These are phyloP conservation scores for Fusarium sp. DNA, from an alignment of 2,329 filamentous ascomycete species.

Conservation along the genomic window DNA sequence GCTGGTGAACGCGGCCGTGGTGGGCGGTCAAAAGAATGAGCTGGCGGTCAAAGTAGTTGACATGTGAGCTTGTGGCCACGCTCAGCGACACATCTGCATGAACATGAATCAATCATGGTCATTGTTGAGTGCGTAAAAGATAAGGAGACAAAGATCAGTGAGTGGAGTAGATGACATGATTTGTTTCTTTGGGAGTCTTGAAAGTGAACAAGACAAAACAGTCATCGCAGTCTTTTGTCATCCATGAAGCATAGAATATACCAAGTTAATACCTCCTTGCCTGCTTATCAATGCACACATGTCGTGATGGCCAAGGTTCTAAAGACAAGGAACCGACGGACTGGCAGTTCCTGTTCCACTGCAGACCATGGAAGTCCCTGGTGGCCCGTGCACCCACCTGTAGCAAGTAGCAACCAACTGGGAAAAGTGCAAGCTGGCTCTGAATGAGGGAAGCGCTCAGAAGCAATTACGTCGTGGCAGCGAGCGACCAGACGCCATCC, in stretches of 20 bases:
- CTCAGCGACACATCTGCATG: not conserved
- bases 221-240: not conserved
- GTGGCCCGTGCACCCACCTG: constrained; percentile 33
- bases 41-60: constrained; percentile 6
- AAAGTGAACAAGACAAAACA: not conserved
- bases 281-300: constrained; percentile 30
- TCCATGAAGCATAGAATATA: not conserved
- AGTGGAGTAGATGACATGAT: not conserved
- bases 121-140: not conserved
- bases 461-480: constrained; percentile 41
- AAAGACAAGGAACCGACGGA: constrained; percentile 15
- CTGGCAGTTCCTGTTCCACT: constrained; percentile 8
- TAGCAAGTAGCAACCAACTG: constrained; percentile 31
- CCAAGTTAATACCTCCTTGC: constrained; percentile 5
- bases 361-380: constrained; percentile 17
- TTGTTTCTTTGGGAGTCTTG: not conserved
- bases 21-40: not conserved
- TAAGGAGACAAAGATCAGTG: not conserved
- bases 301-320: constrained; percentile 10
- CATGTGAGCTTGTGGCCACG: constrained; percentile 1
- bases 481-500: constrained; percentile 20
- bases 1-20: constrained; percentile 5
- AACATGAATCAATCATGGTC: not conserved
- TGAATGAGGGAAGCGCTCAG: constrained; percentile 3
- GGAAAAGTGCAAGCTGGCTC: constrained; percentile 31